Conservation (phyloP, 495 filamentous ascomycete genomes). For the Jackrogersella minutella region DNA sequence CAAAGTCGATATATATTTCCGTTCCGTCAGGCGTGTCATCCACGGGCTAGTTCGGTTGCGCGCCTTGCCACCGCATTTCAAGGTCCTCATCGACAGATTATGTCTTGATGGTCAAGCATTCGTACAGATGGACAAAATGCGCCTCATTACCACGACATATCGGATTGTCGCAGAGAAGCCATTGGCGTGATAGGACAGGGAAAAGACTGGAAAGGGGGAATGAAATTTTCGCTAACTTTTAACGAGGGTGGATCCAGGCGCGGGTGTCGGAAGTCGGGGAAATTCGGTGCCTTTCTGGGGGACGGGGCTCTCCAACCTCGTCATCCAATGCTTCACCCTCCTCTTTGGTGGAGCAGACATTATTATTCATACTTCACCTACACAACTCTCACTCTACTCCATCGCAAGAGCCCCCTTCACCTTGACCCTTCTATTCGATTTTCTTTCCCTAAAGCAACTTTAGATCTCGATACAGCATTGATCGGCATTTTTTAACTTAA, state of each 20-base stretch:
- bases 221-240: conserved; percentile 4
- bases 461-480: conserved; percentile 33
- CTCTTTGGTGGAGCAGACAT: conserved; percentile 9
- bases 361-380: background rate
- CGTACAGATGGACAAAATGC: conserved; percentile 69
- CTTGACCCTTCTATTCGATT: conserved; percentile 27
- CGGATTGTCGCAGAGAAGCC: conserved; percentile 69
- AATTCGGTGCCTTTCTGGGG: conserved; percentile 16
- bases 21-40: conserved; percentile 62
- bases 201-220: background rate
- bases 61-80: conserved; percentile 65
- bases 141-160: conserved; percentile 67
- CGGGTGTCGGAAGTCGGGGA: conserved; percentile 14
- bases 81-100: conserved; percentile 68
- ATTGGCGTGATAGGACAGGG: conserved; percentile 26
- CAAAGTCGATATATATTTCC: conserved; percentile 67
- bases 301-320: conserved; percentile 20
- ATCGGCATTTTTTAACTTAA: conserved; percentile 36
- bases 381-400: conserved; percentile 1
- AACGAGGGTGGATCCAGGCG: conserved; percentile 4
- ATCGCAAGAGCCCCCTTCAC: background rate
- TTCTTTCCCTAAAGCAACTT: conserved; percentile 32
- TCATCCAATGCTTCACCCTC: conserved; percentile 2
- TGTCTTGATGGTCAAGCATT: conserved; percentile 68
- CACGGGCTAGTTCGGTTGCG: conserved; percentile 61